Conservation (phyloP, 164 flowering plant species). For the Chimonanthus praecox region DNA sequence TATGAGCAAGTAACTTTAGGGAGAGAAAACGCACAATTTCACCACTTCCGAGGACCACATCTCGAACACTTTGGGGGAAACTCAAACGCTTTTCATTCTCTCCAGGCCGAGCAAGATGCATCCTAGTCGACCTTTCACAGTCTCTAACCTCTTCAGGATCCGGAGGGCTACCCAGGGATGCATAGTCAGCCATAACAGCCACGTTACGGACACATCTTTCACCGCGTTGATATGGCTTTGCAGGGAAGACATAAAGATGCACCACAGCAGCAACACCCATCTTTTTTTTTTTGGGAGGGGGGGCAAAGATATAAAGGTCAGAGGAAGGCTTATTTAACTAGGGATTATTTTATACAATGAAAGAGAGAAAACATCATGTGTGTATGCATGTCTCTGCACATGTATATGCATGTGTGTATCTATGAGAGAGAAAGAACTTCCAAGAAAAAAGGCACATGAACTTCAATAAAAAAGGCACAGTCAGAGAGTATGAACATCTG, state of each 20-base stretch:
- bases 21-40: constrained; percentile 62
- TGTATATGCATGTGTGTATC: too few species aligned
- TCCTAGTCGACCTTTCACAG: constrained; percentile 54
- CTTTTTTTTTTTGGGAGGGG: constrained; percentile 26
- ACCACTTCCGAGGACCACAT: constrained; percentile 91
- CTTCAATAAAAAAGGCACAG: too few species aligned
- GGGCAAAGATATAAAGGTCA: too few species aligned
- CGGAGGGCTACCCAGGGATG: constrained; percentile 73
- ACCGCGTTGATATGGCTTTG: constrained; percentile 86
- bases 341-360: too few species aligned
- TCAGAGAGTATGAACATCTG: too few species aligned
- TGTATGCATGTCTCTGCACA: too few species aligned
- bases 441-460: too few species aligned
- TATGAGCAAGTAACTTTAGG: not conserved
- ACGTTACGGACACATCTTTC: constrained; percentile 96
- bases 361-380: too few species aligned
- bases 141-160: constrained; percentile 96
- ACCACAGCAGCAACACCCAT: constrained; percentile 96
- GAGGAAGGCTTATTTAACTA: too few species aligned
- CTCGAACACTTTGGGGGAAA: constrained; percentile 86
- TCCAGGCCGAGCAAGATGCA: constrained; percentile 46
- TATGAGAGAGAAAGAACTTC: too few species aligned
- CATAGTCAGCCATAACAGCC: constrained; percentile 88
- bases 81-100: constrained; percentile 60
- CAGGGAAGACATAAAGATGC: constrained; percentile 92